Evolutionary conservation across 2,329 filamentous ascomycete genomes (phyloP).

Genomic region (Hypoxylon sp.): DNA sequence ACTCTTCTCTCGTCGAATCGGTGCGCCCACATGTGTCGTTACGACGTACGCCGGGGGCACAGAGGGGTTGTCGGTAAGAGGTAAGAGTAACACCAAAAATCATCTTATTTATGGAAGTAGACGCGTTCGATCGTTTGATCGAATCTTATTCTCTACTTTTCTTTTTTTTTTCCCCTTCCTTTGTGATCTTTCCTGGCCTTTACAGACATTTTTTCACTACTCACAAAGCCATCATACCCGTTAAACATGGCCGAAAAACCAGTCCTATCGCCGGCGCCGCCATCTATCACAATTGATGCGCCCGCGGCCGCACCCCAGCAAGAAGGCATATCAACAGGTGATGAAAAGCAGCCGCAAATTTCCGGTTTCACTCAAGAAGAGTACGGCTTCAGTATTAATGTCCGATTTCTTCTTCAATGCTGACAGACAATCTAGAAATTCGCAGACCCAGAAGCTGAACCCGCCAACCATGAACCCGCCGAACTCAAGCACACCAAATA

Average conservation of each 20-base stretch:
- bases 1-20: background rate
- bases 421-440: conserved; percentile 14
- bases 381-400: background rate
- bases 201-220: background rate
- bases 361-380: conserved; percentile 17
- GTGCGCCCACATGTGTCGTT: background rate
- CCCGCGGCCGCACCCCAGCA: background rate
- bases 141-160: background rate
- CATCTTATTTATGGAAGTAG: no score
- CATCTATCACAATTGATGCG: background rate
- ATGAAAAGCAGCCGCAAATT: background rate
- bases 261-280: background rate
- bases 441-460: background rate
- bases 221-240: background rate
- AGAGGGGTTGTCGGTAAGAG: background rate
- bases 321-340: background rate
- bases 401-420: background rate
- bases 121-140: no score
- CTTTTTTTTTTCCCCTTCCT: background rate
- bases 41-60: background rate
- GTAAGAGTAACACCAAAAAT: no score
- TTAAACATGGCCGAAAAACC: background rate
- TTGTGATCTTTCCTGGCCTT: background rate
- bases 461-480: background rate
- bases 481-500: background rate